Percentiles rank a stretch among this genome's conserved stretches.
phyloP scores from a whole-genome alignment of 371 early-diverging fungal genomes.

The Rhizomucor pusillus region DNA sequence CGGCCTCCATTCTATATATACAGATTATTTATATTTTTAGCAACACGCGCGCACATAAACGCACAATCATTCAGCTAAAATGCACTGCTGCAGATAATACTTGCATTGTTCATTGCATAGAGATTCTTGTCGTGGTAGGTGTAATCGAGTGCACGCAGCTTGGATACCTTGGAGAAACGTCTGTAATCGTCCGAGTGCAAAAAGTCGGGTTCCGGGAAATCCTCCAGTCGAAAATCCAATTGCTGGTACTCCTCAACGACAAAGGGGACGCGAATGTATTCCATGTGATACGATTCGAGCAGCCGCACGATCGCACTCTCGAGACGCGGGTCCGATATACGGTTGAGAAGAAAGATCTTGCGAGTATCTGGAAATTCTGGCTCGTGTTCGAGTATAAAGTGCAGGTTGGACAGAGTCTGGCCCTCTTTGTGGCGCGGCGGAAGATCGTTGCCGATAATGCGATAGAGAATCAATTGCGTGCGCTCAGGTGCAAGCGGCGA shows the following conservation, averaged over 20 bases:
- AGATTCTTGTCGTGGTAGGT: conserved; percentile 69
- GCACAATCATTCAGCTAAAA: too few species aligned
- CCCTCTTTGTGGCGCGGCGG: conserved; percentile 71
- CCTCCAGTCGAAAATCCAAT: conserved; percentile 61
- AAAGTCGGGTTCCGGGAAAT: conserved; percentile 67
- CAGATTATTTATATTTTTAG: neutral
- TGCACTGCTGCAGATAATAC: too few species aligned
- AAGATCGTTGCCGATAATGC: conserved; percentile 71
- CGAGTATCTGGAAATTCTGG: conserved; percentile 57
- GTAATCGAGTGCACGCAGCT: conserved; percentile 60
- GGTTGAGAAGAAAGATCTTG: conserved; percentile 67
- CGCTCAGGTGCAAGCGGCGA: conserved; percentile 18
- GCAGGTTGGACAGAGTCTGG: conserved; percentile 65
- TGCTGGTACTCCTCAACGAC: conserved; percentile 54
- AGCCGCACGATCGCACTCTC: conserved; percentile 58
- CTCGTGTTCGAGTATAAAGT: conserved; percentile 68
- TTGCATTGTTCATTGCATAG: conserved; percentile 77
- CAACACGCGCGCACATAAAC: neutral
- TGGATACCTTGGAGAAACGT: conserved; percentile 59
- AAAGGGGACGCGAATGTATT: conserved; percentile 64
- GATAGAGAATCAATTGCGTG: conserved; percentile 59
- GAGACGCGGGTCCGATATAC: conserved; percentile 61
- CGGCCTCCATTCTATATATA: conserved; percentile 63
- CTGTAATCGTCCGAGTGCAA: conserved; percentile 64
- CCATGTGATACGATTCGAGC: conserved; percentile 52